A percentile compares a stretch with the other conserved stretches of the same genome.
These are phyloP conservation scores for Botryotinia calthae DNA, from an alignment of 2,329 filamentous ascomycete species.

Conservation along the genomic window DNA sequence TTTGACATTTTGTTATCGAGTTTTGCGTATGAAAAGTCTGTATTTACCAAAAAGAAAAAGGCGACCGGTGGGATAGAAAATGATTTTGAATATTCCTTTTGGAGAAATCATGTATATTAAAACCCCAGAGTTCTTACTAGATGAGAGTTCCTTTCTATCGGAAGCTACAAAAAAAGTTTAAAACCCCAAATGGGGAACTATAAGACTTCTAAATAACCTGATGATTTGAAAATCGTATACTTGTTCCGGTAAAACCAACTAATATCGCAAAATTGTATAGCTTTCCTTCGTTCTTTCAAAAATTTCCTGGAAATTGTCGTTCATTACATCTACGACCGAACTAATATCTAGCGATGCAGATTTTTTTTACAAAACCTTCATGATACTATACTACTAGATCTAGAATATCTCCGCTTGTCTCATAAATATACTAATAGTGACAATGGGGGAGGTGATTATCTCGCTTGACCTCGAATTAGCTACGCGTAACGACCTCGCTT, in stretches of 20 bases:
- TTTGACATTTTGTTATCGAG: too few relatives aligned
- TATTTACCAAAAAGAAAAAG: too few relatives aligned
- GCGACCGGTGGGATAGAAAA: too few relatives aligned
- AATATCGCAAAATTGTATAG: not conserved
- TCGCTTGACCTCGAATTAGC: not conserved
- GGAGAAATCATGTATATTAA: too few relatives aligned
- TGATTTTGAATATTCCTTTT: too few relatives aligned
- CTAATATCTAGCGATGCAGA: not conserved
- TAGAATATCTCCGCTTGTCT: not conserved
- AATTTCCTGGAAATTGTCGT: not conserved
- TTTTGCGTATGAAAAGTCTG: too few relatives aligned
- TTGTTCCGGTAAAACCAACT: not conserved
- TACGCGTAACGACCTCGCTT: not conserved
- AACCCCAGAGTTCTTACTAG: too few relatives aligned
- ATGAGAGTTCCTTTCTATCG: too few relatives aligned
- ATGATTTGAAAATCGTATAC: not conserved
- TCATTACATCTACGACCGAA: not conserved
- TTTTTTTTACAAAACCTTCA: not conserved
- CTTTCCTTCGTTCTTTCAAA: too few relatives aligned
- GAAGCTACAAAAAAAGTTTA: too few relatives aligned
- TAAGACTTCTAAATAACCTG: rapidly evolving
- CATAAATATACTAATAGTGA: not conserved
- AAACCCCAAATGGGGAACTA: too few relatives aligned
- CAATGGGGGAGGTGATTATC: not conserved
- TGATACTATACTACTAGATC: not conserved